Evolutionary conservation across 1,284 basidiomycete genomes (phyloP), one percentile per base, ranked within the genome.

Genomic region (Cryptococcus sp.): DNA sequence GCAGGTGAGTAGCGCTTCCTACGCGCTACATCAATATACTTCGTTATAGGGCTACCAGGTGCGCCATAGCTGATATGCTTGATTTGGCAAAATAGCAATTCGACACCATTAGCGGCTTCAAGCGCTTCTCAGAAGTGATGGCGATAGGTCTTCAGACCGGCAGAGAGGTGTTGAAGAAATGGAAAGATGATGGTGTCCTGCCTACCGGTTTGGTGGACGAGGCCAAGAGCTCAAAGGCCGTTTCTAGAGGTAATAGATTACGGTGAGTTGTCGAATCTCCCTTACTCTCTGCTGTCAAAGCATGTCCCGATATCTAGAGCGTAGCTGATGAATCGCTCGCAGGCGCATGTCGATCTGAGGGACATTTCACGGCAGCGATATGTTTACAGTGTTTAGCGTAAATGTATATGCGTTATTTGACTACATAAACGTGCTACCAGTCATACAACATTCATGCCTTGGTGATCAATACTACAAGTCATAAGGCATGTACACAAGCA

Each of bases 71-170:
- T 51, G 5, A 10, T n/a, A 17, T 25, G 22, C n/a, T 22, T n/a
- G n/a, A n/a, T n/a, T n/a, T n/a, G n/a, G n/a, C n/a, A n/a, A n/a
- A n/a, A 8, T 51, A 69, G 66, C 61, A 75, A 62, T 68, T 68
- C 55, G 74, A 78, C 46, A 75, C 75, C 15, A 58, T 78, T 52
- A 76, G 79, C 59, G 79, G 79, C 11, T 78, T 79, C 67, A 75
- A 73, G 46, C 66, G 66, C 51, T 73, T 73, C 61, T 55, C 62
- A 55, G 65, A 80, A 56, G 89, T 99, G 41, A 83, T 89, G 69
- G 84, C 86, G 65, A 87, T 88, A 69, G 95, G 96, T 0, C 90
- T 94, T 70, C 75, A 83, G 8, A 88, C 89, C 1, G 87, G 90
- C 0, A 79, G 87, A 63, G 83, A 87, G 54, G 84, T 89, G 61